A percentile compares a stretch with the other conserved stretches of the same genome.
phyloP scores from a whole-genome alignment of 139 green algal species.

The Picochlorum sp. region DNA sequence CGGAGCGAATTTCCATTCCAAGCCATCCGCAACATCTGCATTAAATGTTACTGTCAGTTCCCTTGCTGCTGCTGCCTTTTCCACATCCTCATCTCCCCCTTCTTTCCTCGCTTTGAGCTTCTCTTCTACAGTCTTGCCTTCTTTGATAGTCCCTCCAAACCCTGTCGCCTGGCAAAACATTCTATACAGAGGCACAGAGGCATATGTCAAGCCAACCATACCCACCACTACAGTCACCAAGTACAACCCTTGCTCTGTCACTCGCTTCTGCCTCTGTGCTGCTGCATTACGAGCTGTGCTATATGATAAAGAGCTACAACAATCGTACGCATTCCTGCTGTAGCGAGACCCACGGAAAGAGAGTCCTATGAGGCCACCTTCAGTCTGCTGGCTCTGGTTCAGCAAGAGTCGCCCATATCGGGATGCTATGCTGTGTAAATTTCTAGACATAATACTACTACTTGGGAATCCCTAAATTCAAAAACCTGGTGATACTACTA shows the following conservation, averaged over 20 bases:
- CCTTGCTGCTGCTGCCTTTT: slow-evolving; percentile 49
- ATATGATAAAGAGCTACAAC: no score
- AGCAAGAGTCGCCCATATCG: no score
- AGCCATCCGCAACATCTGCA: slow-evolving; percentile 75
- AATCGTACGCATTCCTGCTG: no score
- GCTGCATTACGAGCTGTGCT: not conserved
- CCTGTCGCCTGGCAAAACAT: slow-evolving; percentile 68
- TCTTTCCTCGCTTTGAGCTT: slow-evolving; percentile 58
- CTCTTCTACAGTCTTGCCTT: slow-evolving; percentile 59
- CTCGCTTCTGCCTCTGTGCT: not conserved
- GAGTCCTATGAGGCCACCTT: no score
- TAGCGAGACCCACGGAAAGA: no score
- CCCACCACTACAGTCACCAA: slow-evolving; percentile 58
- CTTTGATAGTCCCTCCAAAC: slow-evolving; percentile 70
- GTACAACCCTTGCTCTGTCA: slow-evolving; percentile 23
- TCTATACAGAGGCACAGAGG: slow-evolving; percentile 85
- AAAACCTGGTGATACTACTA: no score
- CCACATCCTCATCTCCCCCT: slow-evolving; percentile 36
- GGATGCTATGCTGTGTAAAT: no score
- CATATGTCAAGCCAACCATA: slow-evolving; percentile 92
- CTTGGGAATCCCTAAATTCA: no score
- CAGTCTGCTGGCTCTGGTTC: no score
- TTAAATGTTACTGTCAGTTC: slow-evolving; percentile 82
- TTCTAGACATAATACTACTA: no score
- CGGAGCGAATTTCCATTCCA: slow-evolving; percentile 90